A percentile compares a stretch with the other conserved stretches of the same genome.
phyloP scores from a whole-genome alignment of 2,329 filamentous ascomycete species.

The Venturia effusa region DNA sequence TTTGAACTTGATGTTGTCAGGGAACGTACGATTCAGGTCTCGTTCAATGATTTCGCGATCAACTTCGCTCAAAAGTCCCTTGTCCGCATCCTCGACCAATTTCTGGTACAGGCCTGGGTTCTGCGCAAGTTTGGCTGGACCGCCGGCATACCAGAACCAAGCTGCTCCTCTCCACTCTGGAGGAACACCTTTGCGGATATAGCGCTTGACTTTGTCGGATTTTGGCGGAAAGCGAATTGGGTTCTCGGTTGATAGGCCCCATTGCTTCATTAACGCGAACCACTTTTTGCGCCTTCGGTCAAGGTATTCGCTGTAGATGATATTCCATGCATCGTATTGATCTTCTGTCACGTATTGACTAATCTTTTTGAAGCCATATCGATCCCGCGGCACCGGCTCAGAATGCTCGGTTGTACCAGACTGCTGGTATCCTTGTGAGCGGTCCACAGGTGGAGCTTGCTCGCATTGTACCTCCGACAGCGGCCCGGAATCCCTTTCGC shows the following conservation, averaged over 20 bases:
- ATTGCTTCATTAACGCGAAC: conserved; percentile 65
- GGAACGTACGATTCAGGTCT: conserved; percentile 87
- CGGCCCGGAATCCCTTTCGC: not conserved
- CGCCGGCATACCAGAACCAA: conserved; percentile 94
- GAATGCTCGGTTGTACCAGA: conserved; percentile 1
- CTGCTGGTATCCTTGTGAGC: not conserved
- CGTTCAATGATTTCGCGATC: conserved; percentile 88
- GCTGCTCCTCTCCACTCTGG: conserved; percentile 90
- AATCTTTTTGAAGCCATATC: conserved; percentile 86
- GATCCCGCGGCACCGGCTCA: conserved; percentile 47
- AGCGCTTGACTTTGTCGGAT: conserved; percentile 76
- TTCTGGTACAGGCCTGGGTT: conserved; percentile 67
- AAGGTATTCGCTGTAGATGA: conserved; percentile 63
- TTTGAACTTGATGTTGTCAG: conserved; percentile 86
- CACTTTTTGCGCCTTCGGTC: conserved; percentile 71
- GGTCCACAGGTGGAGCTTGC: not conserved
- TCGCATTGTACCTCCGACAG: not conserved
- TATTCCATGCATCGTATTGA: conserved; percentile 75
- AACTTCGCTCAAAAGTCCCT: conserved; percentile 50
- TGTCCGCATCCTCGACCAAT: conserved; percentile 45
- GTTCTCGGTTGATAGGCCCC: conserved; percentile 57
- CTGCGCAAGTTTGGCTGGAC: conserved; percentile 65
- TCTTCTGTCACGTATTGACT: conserved; percentile 66
- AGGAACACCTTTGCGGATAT: conserved; percentile 85
- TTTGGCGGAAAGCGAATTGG: conserved; percentile 71